Evolutionary conservation across 192 early-diverging fungal species (phyloP).

Genomic region (Lunasporangiospora selenospora): DNA sequence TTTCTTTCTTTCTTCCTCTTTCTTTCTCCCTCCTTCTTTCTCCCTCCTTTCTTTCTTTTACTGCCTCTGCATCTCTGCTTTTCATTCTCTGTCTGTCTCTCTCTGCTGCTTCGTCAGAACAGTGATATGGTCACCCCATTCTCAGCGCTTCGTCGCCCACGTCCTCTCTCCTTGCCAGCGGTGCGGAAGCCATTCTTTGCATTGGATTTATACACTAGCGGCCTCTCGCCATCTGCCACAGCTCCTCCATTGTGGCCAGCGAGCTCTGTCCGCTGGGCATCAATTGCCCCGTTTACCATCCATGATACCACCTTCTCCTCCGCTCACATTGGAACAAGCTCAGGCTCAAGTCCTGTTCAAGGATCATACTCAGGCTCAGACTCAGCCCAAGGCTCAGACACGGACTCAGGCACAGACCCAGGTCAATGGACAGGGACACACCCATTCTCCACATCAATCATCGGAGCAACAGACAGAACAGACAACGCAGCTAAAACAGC

Average conservation of each 20-base stretch:
- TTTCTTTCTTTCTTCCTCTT: neutral
- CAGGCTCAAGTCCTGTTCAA: neutral
- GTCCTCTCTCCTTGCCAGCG: conserved; percentile 12
- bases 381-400: neutral
- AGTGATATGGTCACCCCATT: conserved; percentile 6
- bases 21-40: neutral
- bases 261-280: neutral
- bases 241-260: neutral
- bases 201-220: neutral
- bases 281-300: neutral
- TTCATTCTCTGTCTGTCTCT: neutral
- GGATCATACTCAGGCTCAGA: neutral
- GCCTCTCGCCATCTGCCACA: neutral
- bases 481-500: conserved; percentile 4
- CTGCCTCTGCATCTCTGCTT: neutral
- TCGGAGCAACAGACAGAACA: too few species aligned
- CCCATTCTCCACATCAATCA: too few species aligned
- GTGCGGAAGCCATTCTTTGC: neutral
- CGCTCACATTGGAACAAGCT: neutral
- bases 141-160: conserved; percentile 22
- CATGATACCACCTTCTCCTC: neutral
- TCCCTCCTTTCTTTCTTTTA: neutral
- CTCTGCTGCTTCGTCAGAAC: neutral
- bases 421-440: neutral
- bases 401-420: neutral